Percentiles rank a stretch among this genome's conserved stretches.
phyloP scores from a whole-genome alignment of 2,329 filamentous ascomycete species.

The Aureobasidium sp. region DNA sequence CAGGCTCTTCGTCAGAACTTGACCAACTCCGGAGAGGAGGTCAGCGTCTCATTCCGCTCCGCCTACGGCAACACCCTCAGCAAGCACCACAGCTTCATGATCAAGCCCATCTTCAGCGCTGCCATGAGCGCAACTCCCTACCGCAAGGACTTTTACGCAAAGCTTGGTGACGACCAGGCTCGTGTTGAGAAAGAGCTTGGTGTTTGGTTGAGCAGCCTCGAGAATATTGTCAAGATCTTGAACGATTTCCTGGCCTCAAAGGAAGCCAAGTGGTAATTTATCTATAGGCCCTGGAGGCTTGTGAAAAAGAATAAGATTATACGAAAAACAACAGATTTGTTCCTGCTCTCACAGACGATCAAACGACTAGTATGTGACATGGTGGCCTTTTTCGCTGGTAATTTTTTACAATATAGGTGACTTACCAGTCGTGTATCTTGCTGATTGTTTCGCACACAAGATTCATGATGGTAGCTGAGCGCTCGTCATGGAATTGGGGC shows the following conservation, averaged over 20 bases:
- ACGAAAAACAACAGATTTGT: constrained; percentile 5
- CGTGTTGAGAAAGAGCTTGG: constrained; percentile 60
- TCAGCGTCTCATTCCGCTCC: constrained; percentile 75
- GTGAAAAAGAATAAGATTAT: background rate
- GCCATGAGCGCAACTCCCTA: constrained; percentile 93
- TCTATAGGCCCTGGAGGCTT: constrained; percentile 1
- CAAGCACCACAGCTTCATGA: constrained; percentile 78
- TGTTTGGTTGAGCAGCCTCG: constrained; percentile 68
- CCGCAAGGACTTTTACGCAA: constrained; percentile 84
- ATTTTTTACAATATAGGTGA: background rate
- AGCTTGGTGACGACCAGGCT: constrained; percentile 62
- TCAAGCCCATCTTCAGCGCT: constrained; percentile 87
- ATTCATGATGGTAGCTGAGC: background rate
- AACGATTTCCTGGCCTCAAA: constrained; percentile 53
- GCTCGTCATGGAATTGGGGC: background rate
- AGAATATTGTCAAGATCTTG: constrained; percentile 72
- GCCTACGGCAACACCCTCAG: constrained; percentile 86
- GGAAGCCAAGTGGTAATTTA: constrained; percentile 36
- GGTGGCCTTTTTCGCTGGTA: too few species aligned
- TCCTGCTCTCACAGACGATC: background rate
- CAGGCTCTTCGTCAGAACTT: constrained; percentile 75
- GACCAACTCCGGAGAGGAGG: constrained; percentile 61
- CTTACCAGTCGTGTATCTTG: background rate
- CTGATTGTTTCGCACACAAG: background rate
- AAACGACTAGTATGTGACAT: background rate